Evolutionary conservation across 75 land plant species (phyloP), one percentile per base, ranked within the genome.

Genomic region (Selaginella moellendorffii): DNA sequence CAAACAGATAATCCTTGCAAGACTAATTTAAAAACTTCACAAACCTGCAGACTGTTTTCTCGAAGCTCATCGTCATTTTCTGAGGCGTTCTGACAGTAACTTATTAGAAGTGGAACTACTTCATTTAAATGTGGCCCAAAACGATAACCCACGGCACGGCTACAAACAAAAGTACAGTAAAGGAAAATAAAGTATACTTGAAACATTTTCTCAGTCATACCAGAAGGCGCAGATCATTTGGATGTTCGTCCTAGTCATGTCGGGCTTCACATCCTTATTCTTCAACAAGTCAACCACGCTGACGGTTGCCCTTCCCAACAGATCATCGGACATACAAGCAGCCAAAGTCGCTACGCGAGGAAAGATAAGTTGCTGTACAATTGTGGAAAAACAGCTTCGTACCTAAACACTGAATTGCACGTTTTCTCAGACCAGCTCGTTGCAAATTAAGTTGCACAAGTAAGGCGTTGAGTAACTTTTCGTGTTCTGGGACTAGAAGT

Each of bases 171-270:
- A 5, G 5, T 30, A 72, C 23, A 75, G 25, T 42, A 59, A 0
- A 18, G 60, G 22, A 65, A 30, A 67, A 67, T 2, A 51, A 65
- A 2, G 21, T n/a, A 17, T 65, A 21, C 31, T 64, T 9, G 9
- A 20, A 64, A 24, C 27, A 22, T 2, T 21, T 19, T 64, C n/a
- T 20, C 20, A 21, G 12, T 27, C 25, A 30, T 66, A 89, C 99
- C 99, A 91, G 58, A 95, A 76, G 27, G 99, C 90, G 19, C 99
- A 96, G 69, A 89, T 86, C 96, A 95, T 83, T 64, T 95, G 99
- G 31, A 95, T 95, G 63, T 89, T 89, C 69, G 90, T 86, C 20
- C 96, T 81, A 0, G 77, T 86, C 71, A 95, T 77, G 42, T 95
- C 99, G 0, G 91, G 73, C 63, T 86, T 95, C 28, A 61, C 31